Percentiles rank a stretch among this genome's conserved stretches.
Conservation (phyloP, 208 protist species). For the Phytomonas sp. region DNA sequence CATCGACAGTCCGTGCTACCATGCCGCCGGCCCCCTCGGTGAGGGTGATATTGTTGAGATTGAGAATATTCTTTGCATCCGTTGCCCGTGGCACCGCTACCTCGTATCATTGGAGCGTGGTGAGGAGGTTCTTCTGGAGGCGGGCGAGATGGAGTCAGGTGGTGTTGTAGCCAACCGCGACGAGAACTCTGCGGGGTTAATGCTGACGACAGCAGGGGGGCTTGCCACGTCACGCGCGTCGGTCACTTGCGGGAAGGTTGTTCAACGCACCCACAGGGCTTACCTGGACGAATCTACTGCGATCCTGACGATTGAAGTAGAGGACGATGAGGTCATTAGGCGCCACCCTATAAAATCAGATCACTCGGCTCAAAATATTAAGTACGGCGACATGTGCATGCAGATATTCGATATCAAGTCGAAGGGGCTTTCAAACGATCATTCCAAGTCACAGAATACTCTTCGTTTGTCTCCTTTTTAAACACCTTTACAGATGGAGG, state of each 20-base stretch:
- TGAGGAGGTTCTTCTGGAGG: constrained; percentile 40
- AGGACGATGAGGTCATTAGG: constrained; percentile 35
- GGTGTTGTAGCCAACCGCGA: constrained; percentile 9
- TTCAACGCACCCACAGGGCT: constrained; percentile 66
- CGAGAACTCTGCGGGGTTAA: constrained; percentile 15
- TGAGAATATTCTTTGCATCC: constrained; percentile 73
- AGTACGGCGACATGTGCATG: constrained; percentile 81
- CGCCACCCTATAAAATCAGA: constrained; percentile 54
- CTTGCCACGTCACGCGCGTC: constrained; percentile 5
- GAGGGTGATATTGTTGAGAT: constrained; percentile 79
- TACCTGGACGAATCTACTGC: constrained; percentile 56
- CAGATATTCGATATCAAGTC: constrained; percentile 81
- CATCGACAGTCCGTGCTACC: constrained; percentile 83
- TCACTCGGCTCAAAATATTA: constrained; percentile 26
- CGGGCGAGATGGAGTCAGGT: constrained; percentile 4
- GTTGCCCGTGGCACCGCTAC: constrained; percentile 77
- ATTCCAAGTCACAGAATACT: background rate
- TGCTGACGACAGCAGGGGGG: constrained; percentile 9
- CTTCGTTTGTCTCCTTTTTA: constrained; percentile 6
- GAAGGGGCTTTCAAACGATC: background rate
- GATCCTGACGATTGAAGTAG: constrained; percentile 70
- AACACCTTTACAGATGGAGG: constrained; percentile 8
- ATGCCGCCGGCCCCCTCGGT: constrained; percentile 68
- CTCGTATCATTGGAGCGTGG: constrained; percentile 73
- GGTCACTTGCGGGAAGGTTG: constrained; percentile 21